A percentile compares a stretch with the other conserved stretches of the same genome.
phyloP scores from a whole-genome alignment of 345 rosid genomes.

The Camelina sativa region DNA sequence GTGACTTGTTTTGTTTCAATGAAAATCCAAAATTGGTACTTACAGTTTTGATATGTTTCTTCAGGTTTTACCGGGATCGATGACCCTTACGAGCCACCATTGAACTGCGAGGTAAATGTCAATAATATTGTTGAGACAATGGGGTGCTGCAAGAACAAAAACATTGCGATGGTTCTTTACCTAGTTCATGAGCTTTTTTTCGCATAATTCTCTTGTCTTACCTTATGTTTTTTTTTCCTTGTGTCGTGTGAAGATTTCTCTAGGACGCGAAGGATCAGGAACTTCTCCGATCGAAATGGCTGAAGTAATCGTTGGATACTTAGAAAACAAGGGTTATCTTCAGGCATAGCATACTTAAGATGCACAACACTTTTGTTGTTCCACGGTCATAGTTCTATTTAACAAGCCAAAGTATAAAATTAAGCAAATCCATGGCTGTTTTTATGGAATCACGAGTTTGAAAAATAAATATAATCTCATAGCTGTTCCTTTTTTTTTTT shows the following conservation, averaged over 20 bases:
- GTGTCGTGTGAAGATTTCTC: conserved; percentile 41
- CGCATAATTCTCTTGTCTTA: background rate
- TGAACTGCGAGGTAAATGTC: conserved; percentile 62
- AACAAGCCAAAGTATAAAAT: conserved; percentile 36
- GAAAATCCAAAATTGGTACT: background rate
- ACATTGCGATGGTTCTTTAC: too few species aligned
- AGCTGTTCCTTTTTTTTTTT: background rate
- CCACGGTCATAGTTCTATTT: conserved; percentile 2
- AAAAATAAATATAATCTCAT: background rate
- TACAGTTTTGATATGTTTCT: conserved; percentile 10
- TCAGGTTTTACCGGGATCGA: conserved; percentile 80
- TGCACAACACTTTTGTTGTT: conserved; percentile 15
- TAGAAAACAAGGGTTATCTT: conserved; percentile 72
- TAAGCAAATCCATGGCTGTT: conserved; percentile 31
- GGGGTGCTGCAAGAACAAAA: background rate
- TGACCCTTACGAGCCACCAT: conserved; percentile 79
- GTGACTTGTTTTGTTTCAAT: background rate
- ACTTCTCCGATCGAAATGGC: conserved; percentile 73
- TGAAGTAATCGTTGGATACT: conserved; percentile 61
- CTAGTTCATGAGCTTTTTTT: background rate
- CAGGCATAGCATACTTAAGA: conserved; percentile 42
- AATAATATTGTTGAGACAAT: background rate
- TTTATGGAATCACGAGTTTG: conserved; percentile 6
- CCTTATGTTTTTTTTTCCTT: conserved; percentile 1
- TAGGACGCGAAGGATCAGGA: conserved; percentile 44